Conservation (phyloP, 345 rosid species). For the Rhodomyrtus tomentosa region DNA sequence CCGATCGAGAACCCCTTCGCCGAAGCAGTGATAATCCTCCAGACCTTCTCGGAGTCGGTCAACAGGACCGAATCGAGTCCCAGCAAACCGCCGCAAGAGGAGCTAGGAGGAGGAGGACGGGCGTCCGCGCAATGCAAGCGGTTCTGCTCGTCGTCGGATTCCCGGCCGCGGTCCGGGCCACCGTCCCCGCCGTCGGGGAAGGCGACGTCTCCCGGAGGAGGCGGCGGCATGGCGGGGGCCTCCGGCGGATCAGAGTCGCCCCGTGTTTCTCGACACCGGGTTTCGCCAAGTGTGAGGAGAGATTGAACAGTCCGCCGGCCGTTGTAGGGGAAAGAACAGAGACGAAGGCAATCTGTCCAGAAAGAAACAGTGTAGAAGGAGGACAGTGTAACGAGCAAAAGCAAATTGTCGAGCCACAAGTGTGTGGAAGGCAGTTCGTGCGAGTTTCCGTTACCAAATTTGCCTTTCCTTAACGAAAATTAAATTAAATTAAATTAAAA, state of each 20-base stretch:
- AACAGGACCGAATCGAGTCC: slow-evolving; percentile 15
- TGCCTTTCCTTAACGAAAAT: background rate
- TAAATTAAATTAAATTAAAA: too few relatives aligned
- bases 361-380: background rate
- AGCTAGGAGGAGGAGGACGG: slow-evolving; percentile 10
- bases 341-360: background rate
- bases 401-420: background rate
- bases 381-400: background rate
- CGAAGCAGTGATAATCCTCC: slow-evolving; percentile 55
- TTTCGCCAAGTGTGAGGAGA: background rate
- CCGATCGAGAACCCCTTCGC: slow-evolving; percentile 85
- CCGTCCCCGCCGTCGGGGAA: slow-evolving; percentile 12
- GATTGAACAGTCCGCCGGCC: background rate
- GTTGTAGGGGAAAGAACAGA: background rate
- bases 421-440: background rate
- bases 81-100: background rate
- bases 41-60: slow-evolving; percentile 51
- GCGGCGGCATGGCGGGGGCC: background rate
- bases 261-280: background rate
- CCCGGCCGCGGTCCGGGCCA: slow-evolving; percentile 4
- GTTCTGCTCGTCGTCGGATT: slow-evolving; percentile 2
- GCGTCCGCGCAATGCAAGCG: slow-evolving; percentile 27
- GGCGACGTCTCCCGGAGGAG: slow-evolving; percentile 8
- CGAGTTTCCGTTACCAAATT: background rate
- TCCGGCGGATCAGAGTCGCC: background rate